Percentiles rank a stretch among this genome's conserved stretches.
Conservation (phyloP, 768 basidiomycete species). For the Lactarius pseudohatsudake region DNA sequence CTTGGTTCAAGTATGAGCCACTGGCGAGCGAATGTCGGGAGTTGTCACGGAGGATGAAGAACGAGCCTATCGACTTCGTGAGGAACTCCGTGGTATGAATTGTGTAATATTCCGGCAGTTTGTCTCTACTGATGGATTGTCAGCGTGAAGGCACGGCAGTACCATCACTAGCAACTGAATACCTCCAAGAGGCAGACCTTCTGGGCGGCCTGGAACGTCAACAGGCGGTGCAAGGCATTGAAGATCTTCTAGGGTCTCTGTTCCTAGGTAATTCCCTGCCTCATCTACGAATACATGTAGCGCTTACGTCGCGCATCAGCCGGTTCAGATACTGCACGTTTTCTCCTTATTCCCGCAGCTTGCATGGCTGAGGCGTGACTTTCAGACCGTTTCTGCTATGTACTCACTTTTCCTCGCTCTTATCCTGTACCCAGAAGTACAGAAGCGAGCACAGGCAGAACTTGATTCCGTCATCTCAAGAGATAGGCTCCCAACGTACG, state of each 20-base stretch:
- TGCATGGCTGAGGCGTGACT: background rate
- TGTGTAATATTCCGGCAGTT: background rate
- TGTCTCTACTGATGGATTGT: background rate
- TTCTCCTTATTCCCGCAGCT: background rate
- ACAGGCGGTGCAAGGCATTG: no score
- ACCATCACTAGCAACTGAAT: background rate
- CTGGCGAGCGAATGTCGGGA: conserved; percentile 2
- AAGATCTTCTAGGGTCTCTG: no score
- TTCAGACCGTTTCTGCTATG: conserved; percentile 17
- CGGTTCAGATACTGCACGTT: background rate
- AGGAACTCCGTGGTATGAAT: background rate
- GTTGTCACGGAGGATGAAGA: background rate
- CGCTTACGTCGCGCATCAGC: background rate
- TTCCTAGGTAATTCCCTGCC: background rate
- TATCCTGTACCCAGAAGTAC: conserved; percentile 31
- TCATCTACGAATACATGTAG: background rate
- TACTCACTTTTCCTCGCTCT: conserved; percentile 34
- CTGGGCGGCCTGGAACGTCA: background rate
- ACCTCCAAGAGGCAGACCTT: background rate
- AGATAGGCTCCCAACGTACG: background rate
- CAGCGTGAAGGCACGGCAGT: background rate
- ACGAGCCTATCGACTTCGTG: conserved; percentile 8
- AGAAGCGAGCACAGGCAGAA: conserved; percentile 32
- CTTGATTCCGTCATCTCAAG: conserved; percentile 29
- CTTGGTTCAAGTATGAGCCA: conserved; percentile 2